Evolutionary conservation across 2,329 filamentous ascomycete genomes (phyloP), one percentile per base, ranked within the genome.

Genomic region (Ilyonectria destructans): DNA sequence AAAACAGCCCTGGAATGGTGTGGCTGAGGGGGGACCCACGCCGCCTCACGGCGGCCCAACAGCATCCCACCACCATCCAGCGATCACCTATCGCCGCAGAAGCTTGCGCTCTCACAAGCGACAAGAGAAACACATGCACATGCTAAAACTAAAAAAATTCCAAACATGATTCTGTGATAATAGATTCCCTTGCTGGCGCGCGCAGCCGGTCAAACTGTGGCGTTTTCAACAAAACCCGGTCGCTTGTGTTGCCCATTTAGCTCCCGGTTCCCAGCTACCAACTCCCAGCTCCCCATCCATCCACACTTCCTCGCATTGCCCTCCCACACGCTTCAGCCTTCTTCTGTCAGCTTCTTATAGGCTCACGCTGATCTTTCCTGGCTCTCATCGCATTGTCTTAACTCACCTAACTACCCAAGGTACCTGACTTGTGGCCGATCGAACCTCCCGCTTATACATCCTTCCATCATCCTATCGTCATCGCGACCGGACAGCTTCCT

Each of bases 11-110:
- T 63, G 65, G 65, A 64, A 63, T 67, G 60, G 64, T 70, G 68
- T 68, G 67, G 71, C 67, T 73, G 73, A 69, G 70, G 72, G 69
- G 74, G 65, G 60, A 59, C 64, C 61, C 33, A 21, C 59, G 33
- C 31, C 62, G 71, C 74, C 71, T 75, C 69, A 74, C 73, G 29
- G 51, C 65, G 52, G 61, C 59, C 67, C 58, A 68, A 65, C 60
- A 72, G 67, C 67, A 73, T 63, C 69, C 73, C 71, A 75, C 70
- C 66, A 64, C 56, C 49, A 23, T 37, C 9, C 33, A 23, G 7
- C 17, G 17, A 23, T 31, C 13, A 6, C 48, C 7, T 9, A n/a
- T 26, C 21, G 5, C 10, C 48, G 26, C 23, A 26, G 15, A 19
- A 26, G n/a, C 26, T 33, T 19, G 17, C 40, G n/a, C 6, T 52